Evolutionary conservation across 345 rosid species (phyloP).

Genomic region (Stellera chamaejasme): DNA sequence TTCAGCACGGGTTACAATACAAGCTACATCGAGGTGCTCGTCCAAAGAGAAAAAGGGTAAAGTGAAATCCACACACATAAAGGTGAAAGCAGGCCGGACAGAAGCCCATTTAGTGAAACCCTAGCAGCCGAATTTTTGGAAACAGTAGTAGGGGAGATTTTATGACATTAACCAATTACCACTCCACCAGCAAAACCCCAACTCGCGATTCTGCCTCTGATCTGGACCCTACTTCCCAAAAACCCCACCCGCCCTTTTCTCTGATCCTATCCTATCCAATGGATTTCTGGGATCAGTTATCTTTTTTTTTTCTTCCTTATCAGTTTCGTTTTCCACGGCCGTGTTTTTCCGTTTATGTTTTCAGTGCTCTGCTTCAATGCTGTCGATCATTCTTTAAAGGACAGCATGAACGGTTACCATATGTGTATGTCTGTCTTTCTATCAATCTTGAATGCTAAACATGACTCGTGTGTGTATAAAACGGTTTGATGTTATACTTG

Average conservation of each 20-base stretch:
- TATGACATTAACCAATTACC: constrained; percentile 3
- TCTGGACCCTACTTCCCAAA: background rate
- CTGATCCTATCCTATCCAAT: constrained; percentile 14
- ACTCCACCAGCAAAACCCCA: background rate
- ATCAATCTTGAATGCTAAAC: no score
- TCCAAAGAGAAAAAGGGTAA: no score
- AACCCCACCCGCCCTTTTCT: constrained; percentile 1
- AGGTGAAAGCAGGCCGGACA: no score
- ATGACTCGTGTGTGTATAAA: no score
- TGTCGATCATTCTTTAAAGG: no score
- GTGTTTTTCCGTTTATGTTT: background rate
- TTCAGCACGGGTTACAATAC: no score
- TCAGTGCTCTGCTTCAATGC: background rate
- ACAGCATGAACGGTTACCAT: no score
- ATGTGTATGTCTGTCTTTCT: no score
- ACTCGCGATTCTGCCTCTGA: background rate
- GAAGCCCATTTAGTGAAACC: background rate
- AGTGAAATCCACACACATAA: no score
- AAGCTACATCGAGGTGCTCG: no score
- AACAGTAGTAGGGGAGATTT: background rate
- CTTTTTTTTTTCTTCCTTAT: no score
- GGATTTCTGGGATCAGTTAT: constrained; percentile 42
- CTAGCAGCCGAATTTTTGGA: background rate
- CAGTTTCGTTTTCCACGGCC: background rate
- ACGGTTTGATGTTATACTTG: no score